Base-by-base conservation (phyloP, 306 rosid species). In the Crataegus laevigata region DNA sequence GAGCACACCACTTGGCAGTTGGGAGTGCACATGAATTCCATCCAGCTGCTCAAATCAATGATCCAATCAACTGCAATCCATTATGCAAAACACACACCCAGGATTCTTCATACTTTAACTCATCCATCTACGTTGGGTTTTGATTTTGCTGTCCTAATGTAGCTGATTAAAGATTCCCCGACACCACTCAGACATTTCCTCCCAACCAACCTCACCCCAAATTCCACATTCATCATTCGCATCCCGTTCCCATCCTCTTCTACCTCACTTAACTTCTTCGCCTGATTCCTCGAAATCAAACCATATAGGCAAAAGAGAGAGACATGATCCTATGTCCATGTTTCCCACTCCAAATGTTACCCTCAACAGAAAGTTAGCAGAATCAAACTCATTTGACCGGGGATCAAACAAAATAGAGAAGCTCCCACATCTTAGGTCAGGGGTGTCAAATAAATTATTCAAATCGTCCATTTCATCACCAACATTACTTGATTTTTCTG, bases 391-490 rank as follows among this genome's bases (percentile, higher is more conserved):
- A 29, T 77, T 80, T 19, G 81, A 57, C 69, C 67, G 75, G 22
- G 97, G 96, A 82, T 88, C 82, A 78, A 83, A 92, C 85, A 92
- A 83, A 38, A 84, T 85, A 17, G 90, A 85, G 87, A 90, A 90
- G 87, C 82, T 80, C 65, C 93, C 96, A 78, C 88, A 90, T 51
- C 62, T 74, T 26, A 87, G 71, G 78, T 92, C 94, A 38, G 97
- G 94, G 77, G 66, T 82, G 62, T 38, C 75, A 79, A 90, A 92
- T 51, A 92, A 76, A 30, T 45, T 78, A 79, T 76, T 58, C 87
- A 92, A 66, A 66, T 90, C 87, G 40, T 81, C 86, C 36, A 65
- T 75, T 72, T 80, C 91, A 61, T 61, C 83, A 0, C 13, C 8
- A 28, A 30, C 51, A 69, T 66, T 75, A 65, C 25, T 78, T 21